Conservation (phyloP, 495 filamentous ascomycete species). For the Trichocladium uniseriatum region DNA sequence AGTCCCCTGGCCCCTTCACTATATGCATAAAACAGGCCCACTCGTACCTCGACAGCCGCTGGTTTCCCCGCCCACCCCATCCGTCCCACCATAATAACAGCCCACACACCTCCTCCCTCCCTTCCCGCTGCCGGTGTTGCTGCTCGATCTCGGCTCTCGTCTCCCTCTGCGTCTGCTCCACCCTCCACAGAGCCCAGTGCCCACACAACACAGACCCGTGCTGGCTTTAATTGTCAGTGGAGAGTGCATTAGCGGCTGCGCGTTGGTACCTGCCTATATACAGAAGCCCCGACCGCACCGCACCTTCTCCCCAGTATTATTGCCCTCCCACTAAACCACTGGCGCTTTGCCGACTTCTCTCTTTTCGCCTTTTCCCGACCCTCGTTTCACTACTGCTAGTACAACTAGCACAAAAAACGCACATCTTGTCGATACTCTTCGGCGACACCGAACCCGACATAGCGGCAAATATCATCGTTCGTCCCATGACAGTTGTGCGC, state of each 20-base stretch:
- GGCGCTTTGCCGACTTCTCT: slow-evolving; percentile 6
- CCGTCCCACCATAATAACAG: not conserved
- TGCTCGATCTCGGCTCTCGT: not conserved
- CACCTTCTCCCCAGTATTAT: not conserved
- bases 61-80: slow-evolving; percentile 1
- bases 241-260: slow-evolving; percentile 21
- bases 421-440: not conserved
- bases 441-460: not conserved
- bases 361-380: slow-evolving; percentile 1
- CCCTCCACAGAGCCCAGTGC: too few species aligned
- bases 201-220: slow-evolving; percentile 1
- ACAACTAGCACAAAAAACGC: not conserved
- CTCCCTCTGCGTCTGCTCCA: not conserved
- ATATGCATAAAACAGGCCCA: not conserved
- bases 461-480: not conserved
- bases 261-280: slow-evolving; percentile 7
- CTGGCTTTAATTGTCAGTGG: slow-evolving; percentile 12
- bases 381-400: slow-evolving; percentile 3
- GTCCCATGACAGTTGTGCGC: slow-evolving; percentile 1
- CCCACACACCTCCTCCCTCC: not conserved
- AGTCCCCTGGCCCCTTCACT: not conserved
- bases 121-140: not conserved
- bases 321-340: not conserved
- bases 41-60: not conserved
- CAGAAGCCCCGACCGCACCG: not conserved